Evolutionary conservation across 352 stramenopile genomes (phyloP).

Genomic region (Pythium brachiatum): DNA sequence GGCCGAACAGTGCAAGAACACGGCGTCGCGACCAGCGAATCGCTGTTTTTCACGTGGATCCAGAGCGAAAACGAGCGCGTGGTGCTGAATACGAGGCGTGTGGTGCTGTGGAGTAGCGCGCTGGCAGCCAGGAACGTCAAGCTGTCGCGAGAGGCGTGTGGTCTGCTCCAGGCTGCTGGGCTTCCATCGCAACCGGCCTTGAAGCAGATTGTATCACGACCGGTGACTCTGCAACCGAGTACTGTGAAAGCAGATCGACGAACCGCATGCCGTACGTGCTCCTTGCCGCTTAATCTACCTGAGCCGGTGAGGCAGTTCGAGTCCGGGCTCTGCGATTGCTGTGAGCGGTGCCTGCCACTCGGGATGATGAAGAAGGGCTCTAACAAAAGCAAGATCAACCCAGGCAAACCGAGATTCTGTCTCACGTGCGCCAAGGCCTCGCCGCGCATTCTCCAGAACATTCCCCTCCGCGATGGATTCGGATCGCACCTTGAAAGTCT

Average conservation of each 20-base stretch:
- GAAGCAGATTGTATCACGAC: too few relatives aligned
- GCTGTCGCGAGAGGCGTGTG: background rate
- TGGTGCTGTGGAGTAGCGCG: background rate
- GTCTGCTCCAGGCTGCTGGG: background rate
- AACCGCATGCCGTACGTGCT: too few relatives aligned
- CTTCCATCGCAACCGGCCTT: background rate
- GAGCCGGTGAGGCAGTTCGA: background rate
- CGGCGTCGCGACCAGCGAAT: constrained; percentile 1
- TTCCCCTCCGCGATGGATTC: background rate
- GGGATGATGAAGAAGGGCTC: background rate
- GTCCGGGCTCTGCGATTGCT: background rate
- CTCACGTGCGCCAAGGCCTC: background rate
- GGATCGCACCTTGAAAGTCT: background rate
- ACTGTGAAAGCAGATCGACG: too few relatives aligned
- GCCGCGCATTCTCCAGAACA: too few relatives aligned
- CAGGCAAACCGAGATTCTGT: background rate
- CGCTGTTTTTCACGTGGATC: constrained; percentile 1
- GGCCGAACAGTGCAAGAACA: background rate
- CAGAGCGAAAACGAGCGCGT: background rate
- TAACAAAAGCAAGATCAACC: background rate
- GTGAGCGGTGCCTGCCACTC: background rate
- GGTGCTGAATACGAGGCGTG: background rate
- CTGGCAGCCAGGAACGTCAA: background rate
- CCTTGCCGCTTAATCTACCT: background rate
- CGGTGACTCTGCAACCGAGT: too few relatives aligned